These are phyloP conservation scores for Leccinum fuscescens DNA, from an alignment of 1,284 basidiomycete species.

Conservation along the genomic window DNA sequence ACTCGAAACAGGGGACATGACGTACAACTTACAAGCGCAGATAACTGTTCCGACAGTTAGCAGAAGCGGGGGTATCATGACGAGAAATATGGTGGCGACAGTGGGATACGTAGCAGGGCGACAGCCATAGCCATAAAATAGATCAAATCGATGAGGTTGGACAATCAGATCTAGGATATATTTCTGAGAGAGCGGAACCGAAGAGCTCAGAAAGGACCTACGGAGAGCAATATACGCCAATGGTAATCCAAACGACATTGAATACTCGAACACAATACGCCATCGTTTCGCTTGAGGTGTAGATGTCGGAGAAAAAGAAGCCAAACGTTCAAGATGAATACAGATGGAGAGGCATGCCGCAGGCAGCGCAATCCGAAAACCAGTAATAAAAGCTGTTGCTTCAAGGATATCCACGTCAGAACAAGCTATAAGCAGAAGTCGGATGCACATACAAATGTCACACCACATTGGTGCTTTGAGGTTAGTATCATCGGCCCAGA, in stretches of 20 bases:
- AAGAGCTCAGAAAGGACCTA: slow-evolving; percentile 35
- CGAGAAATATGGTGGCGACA: slow-evolving; percentile 47
- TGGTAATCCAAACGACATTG: slow-evolving; percentile 55
- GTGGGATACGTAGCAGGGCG: slow-evolving; percentile 56
- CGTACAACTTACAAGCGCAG: slow-evolving; percentile 30
- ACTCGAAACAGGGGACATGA: not conserved
- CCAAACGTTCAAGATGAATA: slow-evolving; percentile 32
- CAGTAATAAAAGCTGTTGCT: slow-evolving; percentile 49
- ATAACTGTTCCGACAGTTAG: slow-evolving; percentile 44
- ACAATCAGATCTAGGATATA: slow-evolving; percentile 51
- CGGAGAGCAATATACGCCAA: slow-evolving; percentile 57
- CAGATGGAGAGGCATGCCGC: slow-evolving; percentile 51
- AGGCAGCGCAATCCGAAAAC: slow-evolving; percentile 45
- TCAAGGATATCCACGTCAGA: slow-evolving; percentile 21
- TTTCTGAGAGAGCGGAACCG: not conserved
- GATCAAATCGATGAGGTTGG: slow-evolving; percentile 70
- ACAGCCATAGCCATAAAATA: slow-evolving; percentile 65
- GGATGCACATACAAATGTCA: slow-evolving; percentile 32
- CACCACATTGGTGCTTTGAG: slow-evolving; percentile 33
- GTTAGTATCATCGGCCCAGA: slow-evolving; percentile 28
- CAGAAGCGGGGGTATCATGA: slow-evolving; percentile 57
- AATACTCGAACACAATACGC: slow-evolving; percentile 45
- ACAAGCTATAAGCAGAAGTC: not conserved
- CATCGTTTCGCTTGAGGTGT: slow-evolving; percentile 30
- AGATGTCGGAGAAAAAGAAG: slow-evolving; percentile 22